phyloP scores from a whole-genome alignment of 108 stramenopile genomes.

The Skeletonema grethae region DNA sequence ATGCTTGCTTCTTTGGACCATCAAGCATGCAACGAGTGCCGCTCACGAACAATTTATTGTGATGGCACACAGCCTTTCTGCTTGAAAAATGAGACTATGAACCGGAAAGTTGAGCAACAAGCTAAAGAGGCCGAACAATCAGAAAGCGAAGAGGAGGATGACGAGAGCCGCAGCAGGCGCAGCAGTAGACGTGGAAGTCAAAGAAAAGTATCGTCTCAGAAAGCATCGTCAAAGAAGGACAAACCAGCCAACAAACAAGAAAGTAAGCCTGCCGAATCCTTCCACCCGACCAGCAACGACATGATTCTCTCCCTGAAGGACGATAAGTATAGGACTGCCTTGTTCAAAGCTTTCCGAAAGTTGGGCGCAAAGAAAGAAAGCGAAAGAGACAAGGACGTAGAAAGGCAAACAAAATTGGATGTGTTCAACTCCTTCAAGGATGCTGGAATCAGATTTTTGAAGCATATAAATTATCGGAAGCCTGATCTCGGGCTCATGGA shows the following conservation, averaged over 20 bases:
- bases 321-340: background rate
- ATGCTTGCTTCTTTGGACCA: constrained; percentile 8
- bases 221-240: background rate
- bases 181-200: background rate
- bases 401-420: background rate
- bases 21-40: background rate
- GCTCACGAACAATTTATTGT: constrained; percentile 1
- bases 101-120: background rate
- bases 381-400: background rate
- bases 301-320: constrained; percentile 2
- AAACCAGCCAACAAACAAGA: background rate
- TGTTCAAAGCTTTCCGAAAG: constrained; percentile 1
- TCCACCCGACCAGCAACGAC: background rate
- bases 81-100: background rate
- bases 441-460: background rate
- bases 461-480: constrained; percentile 1
- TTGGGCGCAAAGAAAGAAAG: background rate
- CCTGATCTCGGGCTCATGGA: constrained; percentile 1
- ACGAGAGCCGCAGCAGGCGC: background rate
- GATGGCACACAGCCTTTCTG: background rate
- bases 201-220: background rate
- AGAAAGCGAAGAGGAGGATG: background rate
- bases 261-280: background rate
- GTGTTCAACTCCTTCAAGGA: background rate
- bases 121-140: background rate